phyloP scores from a whole-genome alignment of 805 yeast species.

The Candida dendrica region DNA sequence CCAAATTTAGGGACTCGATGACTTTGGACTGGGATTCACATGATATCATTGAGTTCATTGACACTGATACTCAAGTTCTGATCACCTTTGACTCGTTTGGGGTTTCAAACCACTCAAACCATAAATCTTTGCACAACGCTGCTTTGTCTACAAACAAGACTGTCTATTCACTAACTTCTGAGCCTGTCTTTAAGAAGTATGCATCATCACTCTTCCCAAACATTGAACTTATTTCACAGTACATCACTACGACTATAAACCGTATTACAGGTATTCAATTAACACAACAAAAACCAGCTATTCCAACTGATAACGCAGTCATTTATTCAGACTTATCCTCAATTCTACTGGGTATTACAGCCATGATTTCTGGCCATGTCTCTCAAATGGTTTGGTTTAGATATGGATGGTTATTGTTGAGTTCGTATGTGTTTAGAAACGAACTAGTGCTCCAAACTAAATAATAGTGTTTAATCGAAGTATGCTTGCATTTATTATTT shows the following conservation, averaged over 20 bases:
- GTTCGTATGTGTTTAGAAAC: constrained; percentile 73
- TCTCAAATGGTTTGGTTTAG: constrained; percentile 96
- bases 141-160: constrained; percentile 7
- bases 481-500: too few relatives aligned
- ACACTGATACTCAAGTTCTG: constrained; percentile 30
- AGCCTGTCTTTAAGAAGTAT: constrained; percentile 37
- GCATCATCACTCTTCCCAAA: constrained; percentile 28
- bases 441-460: constrained; percentile 36
- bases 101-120: constrained; percentile 85
- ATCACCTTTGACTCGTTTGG: constrained; percentile 81
- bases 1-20: constrained; percentile 63
- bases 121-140: constrained; percentile 54
- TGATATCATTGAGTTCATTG: constrained; percentile 33
- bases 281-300: constrained; percentile 11
- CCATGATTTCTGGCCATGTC: constrained; percentile 77
- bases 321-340: constrained; percentile 26
- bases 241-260: background rate
- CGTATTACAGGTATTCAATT: constrained; percentile 3
- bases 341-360: constrained; percentile 36
- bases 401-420: constrained; percentile 74
- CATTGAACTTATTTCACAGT: background rate
- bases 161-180: constrained; percentile 24
- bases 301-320: constrained; percentile 33
- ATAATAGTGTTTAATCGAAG: too few relatives aligned
- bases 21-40: constrained; percentile 51